phyloP scores from a whole-genome alignment of 2,329 filamentous ascomycete species.

The Trichocomaceae sp. region DNA sequence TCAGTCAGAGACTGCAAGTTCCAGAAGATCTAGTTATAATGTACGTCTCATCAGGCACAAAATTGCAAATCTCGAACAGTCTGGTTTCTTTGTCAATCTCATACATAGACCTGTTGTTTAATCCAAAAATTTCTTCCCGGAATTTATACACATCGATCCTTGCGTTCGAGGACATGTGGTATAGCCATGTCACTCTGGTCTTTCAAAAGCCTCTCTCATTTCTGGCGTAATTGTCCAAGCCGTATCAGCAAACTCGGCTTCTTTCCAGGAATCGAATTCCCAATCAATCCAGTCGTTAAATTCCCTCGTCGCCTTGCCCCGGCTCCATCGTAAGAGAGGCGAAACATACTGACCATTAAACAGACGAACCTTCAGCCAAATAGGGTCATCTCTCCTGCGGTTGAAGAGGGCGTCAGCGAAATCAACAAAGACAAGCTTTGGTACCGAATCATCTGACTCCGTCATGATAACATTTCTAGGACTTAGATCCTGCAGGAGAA shows the following conservation, averaged over 20 bases:
- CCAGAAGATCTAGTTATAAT: no score
- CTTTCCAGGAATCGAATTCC: slow-evolving; percentile 19
- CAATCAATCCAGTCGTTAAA: slow-evolving; percentile 21
- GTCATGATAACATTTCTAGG: slow-evolving; percentile 18
- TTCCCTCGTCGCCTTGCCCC: neutral
- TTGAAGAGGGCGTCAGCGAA: slow-evolving; percentile 17
- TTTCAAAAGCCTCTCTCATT: no score
- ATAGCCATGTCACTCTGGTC: no score
- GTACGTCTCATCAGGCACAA: no score
- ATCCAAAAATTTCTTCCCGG: no score
- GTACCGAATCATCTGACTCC: neutral
- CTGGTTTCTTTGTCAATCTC: no score
- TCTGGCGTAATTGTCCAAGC: slow-evolving; percentile 16
- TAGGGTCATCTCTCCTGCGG: slow-evolving; percentile 13
- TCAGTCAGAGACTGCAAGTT: no score
- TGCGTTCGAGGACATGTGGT: no score
- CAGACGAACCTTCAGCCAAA: neutral
- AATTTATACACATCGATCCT: no score
- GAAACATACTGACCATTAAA: slow-evolving; percentile 17
- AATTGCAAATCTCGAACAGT: no score
- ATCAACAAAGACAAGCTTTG: slow-evolving; percentile 16
- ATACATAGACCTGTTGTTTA: no score
- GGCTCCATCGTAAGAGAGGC: slow-evolving; percentile 17
- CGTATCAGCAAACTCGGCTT: slow-evolving; percentile 19
- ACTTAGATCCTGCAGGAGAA: slow-evolving; percentile 14